Evolutionary conservation across 2,329 filamentous ascomycete genomes (phyloP).

Genomic region (Arachnomyces sp.): DNA sequence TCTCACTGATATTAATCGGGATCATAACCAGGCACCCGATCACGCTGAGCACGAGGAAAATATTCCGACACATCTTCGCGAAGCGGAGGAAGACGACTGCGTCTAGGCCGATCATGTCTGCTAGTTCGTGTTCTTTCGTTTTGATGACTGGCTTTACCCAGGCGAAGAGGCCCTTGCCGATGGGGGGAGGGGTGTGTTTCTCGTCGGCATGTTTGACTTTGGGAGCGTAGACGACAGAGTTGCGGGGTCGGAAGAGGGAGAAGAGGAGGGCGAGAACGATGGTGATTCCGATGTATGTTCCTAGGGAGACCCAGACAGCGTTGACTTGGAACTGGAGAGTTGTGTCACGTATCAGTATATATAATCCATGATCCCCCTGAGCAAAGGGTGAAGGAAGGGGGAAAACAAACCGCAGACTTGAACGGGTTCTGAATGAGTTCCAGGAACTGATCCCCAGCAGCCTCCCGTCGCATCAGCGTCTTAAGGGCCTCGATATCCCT

Average conservation of each 20-base stretch:
- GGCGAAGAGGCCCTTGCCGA: constrained; percentile 78
- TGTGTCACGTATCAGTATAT: background rate
- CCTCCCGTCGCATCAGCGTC: background rate
- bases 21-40: constrained; percentile 70
- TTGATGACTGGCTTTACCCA: constrained; percentile 74
- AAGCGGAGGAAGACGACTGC: constrained; percentile 86
- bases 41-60: constrained; percentile 66
- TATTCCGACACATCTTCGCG: constrained; percentile 81
- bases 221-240: constrained; percentile 87
- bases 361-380: background rate
- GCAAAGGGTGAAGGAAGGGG: constrained; percentile 3
- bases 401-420: constrained; percentile 31
- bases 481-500: too few species aligned
- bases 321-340: constrained; percentile 43
- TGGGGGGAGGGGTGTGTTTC: constrained; percentile 75
- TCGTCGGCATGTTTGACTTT: constrained; percentile 88
- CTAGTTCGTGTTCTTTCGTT: constrained; percentile 66
- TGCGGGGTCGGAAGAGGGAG: constrained; percentile 82
- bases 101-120: constrained; percentile 82
- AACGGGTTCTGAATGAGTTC: constrained; percentile 39
- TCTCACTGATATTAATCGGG: constrained; percentile 62
- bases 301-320: constrained; percentile 70
- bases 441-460: constrained; percentile 31
- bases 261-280: constrained; percentile 67
- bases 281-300: constrained; percentile 69